Evolutionary conservation across 2,329 filamentous ascomycete species (phyloP).

Genomic region (Penicillium sp.): DNA sequence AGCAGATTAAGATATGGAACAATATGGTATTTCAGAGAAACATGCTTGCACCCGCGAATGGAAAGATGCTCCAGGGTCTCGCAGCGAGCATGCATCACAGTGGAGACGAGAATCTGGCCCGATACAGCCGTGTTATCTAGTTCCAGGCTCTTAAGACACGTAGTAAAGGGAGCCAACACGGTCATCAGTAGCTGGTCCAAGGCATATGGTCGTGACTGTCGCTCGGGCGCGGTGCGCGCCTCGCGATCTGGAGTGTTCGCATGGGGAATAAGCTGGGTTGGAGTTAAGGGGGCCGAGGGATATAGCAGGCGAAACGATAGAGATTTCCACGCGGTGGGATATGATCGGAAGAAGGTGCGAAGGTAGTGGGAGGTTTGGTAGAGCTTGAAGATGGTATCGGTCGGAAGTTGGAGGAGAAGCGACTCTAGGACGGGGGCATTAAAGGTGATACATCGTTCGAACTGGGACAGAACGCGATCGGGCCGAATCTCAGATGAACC

Average conservation of each 20-base stretch:
- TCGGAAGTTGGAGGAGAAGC: conserved; percentile 61
- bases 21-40: conserved; percentile 67
- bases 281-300: conserved; percentile 41
- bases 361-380: conserved; percentile 63
- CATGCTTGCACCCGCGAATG: conserved; percentile 66
- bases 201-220: conserved; percentile 61
- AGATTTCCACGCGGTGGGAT: conserved; percentile 64
- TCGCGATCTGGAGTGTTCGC: conserved; percentile 35
- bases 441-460: conserved; percentile 60
- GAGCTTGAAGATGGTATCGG: conserved; percentile 59
- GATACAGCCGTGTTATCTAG: conserved; percentile 65
- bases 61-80: conserved; percentile 63
- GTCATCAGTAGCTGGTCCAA: conserved; percentile 62
- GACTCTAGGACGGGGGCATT: conserved; percentile 64
- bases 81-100: conserved; percentile 58
- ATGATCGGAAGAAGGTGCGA: conserved; percentile 57
- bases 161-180: conserved; percentile 61
- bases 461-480: conserved; percentile 47
- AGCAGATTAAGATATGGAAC: conserved; percentile 61
- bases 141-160: conserved; percentile 60
- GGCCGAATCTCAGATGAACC: conserved; percentile 25
- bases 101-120: conserved; percentile 60
- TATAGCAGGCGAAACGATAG: conserved; percentile 61
- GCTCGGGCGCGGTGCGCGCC: conserved; percentile 28
- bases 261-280: conserved; percentile 38